Base-by-base conservation (phyloP, 23 red algal genomes). In the Pyropia yezoensis region DNA sequence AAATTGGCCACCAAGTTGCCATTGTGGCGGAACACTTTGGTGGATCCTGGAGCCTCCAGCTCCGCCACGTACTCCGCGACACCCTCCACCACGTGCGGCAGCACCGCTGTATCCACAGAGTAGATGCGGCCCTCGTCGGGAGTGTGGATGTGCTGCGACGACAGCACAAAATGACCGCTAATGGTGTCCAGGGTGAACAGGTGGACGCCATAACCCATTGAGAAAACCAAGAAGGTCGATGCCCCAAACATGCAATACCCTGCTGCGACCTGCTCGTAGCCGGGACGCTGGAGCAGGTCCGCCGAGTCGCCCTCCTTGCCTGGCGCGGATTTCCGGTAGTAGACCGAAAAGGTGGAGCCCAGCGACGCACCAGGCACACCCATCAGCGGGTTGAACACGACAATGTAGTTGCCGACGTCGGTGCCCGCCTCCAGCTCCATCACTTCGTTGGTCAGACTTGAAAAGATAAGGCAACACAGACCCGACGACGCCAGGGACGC, bases 401-500 rank as follows among this genome's bases (percentile, higher is more conserved):
- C 92, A n/a, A 96, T 80, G 57, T 96, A 96, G 70, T 96, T 96
- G 25, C 92, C 92, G 0, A 85, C 76, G 69, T 81, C 77, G 14
- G 74, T 82, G 2, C 77, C 81, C 16, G 67, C 30, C 49, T 96
- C 92, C 16, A 96, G 39, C 45, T 85, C 73, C 77, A 96, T 82
- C n/a, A 79, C 72, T 52, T 75, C 71, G 12, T 71, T 78, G 11
- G 71, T 77, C 11, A 69, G 73, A 4, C 85, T 80, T 8, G 84
- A 89, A 68, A 83, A 96, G 67, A 96, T 96, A 8, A 96, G 49
- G 57, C 92, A 96, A 51, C 92, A 96, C 27, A 96, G 75, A 3
- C 92, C 92, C 17, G 92, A 96, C 8, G 92, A 80, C 39, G 92
- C 83, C 57, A 96, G 73, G 29, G 92, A 88, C 14, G 80, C 81